Percentiles rank a stretch among this genome's conserved stretches.
Conservation (phyloP, 805 yeast genomes). For the Candida hungchunana region DNA sequence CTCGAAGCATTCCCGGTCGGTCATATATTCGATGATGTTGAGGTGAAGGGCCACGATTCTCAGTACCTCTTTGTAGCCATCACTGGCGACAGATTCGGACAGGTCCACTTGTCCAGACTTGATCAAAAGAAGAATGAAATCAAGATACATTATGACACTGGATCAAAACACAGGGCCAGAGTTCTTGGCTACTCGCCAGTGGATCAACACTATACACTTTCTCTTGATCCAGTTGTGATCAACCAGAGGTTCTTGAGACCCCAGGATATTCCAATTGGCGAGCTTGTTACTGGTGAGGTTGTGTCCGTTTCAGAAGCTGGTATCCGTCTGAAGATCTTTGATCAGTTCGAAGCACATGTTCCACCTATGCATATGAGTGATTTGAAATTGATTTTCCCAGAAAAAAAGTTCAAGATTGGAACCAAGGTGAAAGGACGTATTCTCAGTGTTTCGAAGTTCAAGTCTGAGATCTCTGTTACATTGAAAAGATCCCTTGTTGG, state of each 20-base stretch:
- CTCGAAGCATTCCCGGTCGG: slow-evolving; percentile 77
- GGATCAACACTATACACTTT: slow-evolving; percentile 64
- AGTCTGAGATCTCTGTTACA: slow-evolving; percentile 56
- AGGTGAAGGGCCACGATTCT: slow-evolving; percentile 55
- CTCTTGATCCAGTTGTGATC: slow-evolving; percentile 63
- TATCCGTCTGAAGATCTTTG: slow-evolving; percentile 59
- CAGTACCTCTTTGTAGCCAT: slow-evolving; percentile 54
- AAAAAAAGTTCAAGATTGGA: slow-evolving; percentile 85
- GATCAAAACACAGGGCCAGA: slow-evolving; percentile 72
- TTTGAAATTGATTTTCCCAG: slow-evolving; percentile 79
- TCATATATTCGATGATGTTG: slow-evolving; percentile 51
- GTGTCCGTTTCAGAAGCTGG: slow-evolving; percentile 58
- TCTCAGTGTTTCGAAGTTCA: slow-evolving; percentile 41
- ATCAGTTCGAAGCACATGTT: slow-evolving; percentile 69
- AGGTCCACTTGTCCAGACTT: slow-evolving; percentile 72
- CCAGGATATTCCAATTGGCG: slow-evolving; percentile 76
- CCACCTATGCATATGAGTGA: slow-evolving; percentile 79
- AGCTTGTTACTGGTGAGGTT: slow-evolving; percentile 50
- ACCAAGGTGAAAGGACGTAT: slow-evolving; percentile 75
- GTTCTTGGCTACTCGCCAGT: slow-evolving; percentile 63
- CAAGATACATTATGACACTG: slow-evolving; percentile 48
- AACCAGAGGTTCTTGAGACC: slow-evolving; percentile 61
- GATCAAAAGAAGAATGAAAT: slow-evolving; percentile 41
- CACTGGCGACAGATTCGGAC: slow-evolving; percentile 58
- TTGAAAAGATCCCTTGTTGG: slow-evolving; percentile 81